phyloP scores from a whole-genome alignment of 768 basidiomycete genomes.

The Tylopilus balloui region DNA sequence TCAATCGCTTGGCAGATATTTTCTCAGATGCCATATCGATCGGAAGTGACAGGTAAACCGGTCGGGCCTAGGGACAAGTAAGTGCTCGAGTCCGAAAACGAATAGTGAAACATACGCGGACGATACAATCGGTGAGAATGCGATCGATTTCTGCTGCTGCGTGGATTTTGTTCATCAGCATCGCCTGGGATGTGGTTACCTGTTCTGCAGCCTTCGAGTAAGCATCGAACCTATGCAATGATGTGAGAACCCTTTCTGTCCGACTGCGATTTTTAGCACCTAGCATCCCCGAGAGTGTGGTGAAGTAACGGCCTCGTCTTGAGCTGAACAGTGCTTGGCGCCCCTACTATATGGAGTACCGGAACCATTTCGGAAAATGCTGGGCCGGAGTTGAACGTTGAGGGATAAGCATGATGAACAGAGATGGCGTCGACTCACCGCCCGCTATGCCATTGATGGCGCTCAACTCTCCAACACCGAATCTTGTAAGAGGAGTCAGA shows the following conservation, averaged over 20 bases:
- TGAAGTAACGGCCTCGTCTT: slow-evolving; percentile 72
- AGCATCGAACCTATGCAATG: slow-evolving; percentile 61
- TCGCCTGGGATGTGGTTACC: slow-evolving; percentile 66
- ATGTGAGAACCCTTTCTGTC: not conserved
- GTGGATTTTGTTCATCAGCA: slow-evolving; percentile 45
- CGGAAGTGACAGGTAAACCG: slow-evolving; percentile 84
- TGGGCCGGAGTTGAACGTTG: slow-evolving; percentile 21
- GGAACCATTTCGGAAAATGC: slow-evolving; percentile 88
- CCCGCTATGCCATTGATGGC: slow-evolving; percentile 84
- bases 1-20: slow-evolving; percentile 61
- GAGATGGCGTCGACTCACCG: slow-evolving; percentile 35
- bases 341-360: slow-evolving; percentile 82
- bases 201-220: slow-evolving; percentile 73
- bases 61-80: slow-evolving; percentile 53
- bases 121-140: slow-evolving; percentile 65
- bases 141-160: slow-evolving; percentile 76
- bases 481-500: slow-evolving; percentile 38
- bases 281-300: slow-evolving; percentile 84
- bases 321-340: slow-evolving; percentile 71
- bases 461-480: slow-evolving; percentile 91
- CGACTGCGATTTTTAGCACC: slow-evolving; percentile 32
- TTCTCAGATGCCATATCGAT: slow-evolving; percentile 73
- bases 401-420: not conserved
- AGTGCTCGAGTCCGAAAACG: not conserved
- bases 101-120: slow-evolving; percentile 35